A percentile compares a stretch with the other conserved stretches of the same genome.
These are phyloP conservation scores for Colletotrichum neosansevieriae DNA, from an alignment of 2,329 filamentous ascomycete species.

Conservation along the genomic window DNA sequence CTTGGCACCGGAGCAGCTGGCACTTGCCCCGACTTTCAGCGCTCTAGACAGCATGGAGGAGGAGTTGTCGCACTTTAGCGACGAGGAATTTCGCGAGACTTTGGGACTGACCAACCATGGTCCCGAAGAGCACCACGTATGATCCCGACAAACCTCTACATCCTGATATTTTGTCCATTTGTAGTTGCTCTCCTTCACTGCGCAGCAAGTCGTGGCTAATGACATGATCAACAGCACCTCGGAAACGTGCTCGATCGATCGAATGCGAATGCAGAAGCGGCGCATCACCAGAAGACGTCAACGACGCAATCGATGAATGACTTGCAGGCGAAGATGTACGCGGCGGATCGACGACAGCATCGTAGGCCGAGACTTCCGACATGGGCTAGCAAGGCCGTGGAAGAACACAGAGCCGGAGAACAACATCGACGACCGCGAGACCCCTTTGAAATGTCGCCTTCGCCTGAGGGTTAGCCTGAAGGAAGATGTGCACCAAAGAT, in stretches of 20 bases:
- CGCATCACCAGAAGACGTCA: conserved; percentile 1
- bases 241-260: conserved; percentile 46
- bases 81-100: conserved; percentile 45
- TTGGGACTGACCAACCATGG: conserved; percentile 40
- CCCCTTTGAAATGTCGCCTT: conserved; percentile 19
- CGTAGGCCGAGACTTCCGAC: conserved; percentile 44
- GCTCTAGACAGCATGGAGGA: conserved; percentile 46
- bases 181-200: not conserved
- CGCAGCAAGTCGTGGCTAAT: conserved; percentile 22
- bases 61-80: conserved; percentile 44
- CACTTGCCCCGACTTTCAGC: conserved; percentile 41
- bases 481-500: not conserved
- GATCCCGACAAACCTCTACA: conserved; percentile 37
- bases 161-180: conserved; percentile 4
- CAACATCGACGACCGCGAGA: not conserved
- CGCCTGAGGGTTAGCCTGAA: conserved; percentile 2
- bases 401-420: conserved; percentile 31
- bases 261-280: conserved; percentile 17
- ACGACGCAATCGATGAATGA: conserved; percentile 14
- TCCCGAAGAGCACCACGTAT: conserved; percentile 50
- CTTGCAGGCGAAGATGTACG: conserved; percentile 49
- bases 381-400: conserved; percentile 49
- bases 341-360: conserved; percentile 42
- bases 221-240: conserved; percentile 47
- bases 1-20: conserved; percentile 47